Conservation (phyloP, 192 early-diverging fungal genomes). For the Helicostylum pulchrum region DNA sequence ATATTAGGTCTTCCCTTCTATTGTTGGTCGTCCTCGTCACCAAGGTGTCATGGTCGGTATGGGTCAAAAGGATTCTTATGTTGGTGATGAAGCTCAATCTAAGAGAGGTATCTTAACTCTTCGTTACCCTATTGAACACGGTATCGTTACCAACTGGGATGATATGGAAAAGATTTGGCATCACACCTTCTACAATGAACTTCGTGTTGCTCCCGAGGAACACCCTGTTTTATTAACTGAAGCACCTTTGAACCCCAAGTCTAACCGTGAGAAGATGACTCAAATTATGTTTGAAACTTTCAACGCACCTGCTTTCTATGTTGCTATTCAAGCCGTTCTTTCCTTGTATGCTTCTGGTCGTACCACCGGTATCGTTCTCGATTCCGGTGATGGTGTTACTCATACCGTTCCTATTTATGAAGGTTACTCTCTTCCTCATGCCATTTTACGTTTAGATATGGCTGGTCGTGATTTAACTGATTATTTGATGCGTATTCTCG, state of each 20-base stretch:
- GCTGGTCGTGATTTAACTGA: constrained; percentile 97
- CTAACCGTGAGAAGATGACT: constrained; percentile 99
- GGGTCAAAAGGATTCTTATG: constrained; percentile 89
- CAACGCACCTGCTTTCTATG: constrained; percentile 96
- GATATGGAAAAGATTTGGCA: constrained; percentile 97
- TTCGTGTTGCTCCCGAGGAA: constrained; percentile 97
- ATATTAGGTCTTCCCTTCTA: constrained; percentile 67
- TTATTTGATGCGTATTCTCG: constrained; percentile 90
- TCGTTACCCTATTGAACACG: constrained; percentile 88
- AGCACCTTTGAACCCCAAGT: constrained; percentile 96
- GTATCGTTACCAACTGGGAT: constrained; percentile 93
- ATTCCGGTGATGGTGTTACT: constrained; percentile 97
- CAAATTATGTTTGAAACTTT: constrained; percentile 99
- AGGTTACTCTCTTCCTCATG: constrained; percentile 93
- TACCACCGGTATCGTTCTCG: constrained; percentile 98
- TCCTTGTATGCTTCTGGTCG: constrained; percentile 95
- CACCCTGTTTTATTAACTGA: constrained; percentile 98
- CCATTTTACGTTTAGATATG: constrained; percentile 94
- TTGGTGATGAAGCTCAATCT: constrained; percentile 89
- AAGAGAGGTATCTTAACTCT: constrained; percentile 88
- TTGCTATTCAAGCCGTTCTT: constrained; percentile 94
- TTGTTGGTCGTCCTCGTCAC: constrained; percentile 84
- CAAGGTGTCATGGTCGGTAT: constrained; percentile 89
- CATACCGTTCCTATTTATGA: constrained; percentile 98
- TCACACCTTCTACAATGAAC: constrained; percentile 97